phyloP scores from a whole-genome alignment of 1,139 yeast species.

The Casaregolazyma lundiana region DNA sequence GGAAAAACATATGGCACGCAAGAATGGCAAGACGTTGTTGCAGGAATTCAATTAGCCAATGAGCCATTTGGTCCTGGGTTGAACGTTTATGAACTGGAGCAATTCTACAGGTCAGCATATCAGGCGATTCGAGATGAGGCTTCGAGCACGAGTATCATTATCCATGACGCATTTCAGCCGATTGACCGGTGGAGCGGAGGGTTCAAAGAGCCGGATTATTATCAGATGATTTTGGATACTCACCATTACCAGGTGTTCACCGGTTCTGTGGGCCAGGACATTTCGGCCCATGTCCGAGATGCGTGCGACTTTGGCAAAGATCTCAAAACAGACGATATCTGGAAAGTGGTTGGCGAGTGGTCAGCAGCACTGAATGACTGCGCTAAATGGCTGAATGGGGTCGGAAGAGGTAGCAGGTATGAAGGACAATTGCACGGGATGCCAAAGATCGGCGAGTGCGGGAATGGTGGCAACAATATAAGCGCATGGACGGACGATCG shows the following conservation, averaged over 20 bases:
- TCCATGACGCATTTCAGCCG: constrained; percentile 71
- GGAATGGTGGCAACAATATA: constrained; percentile 45
- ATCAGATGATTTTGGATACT: constrained; percentile 78
- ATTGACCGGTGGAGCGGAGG: constrained; percentile 60
- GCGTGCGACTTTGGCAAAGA: constrained; percentile 62
- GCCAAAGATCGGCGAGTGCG: constrained; percentile 61
- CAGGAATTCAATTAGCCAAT: constrained; percentile 80
- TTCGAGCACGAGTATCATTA: constrained; percentile 47
- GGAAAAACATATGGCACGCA: constrained; percentile 60
- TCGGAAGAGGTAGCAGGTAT: constrained; percentile 80
- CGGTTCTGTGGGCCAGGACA: constrained; percentile 50
- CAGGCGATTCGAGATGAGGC: constrained; percentile 44
- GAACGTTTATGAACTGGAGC: constrained; percentile 53
- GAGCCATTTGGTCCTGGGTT: constrained; percentile 80
- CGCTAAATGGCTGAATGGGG: constrained; percentile 88
- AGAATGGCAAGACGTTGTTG: constrained; percentile 63
- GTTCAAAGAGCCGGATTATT: constrained; percentile 41
- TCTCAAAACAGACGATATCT: constrained; percentile 53
- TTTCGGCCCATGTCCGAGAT: constrained; percentile 53
- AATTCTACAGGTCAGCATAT: constrained; percentile 55
- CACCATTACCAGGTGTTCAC: constrained; percentile 89
- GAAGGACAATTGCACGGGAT: constrained; percentile 57
- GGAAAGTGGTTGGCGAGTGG: constrained; percentile 89
- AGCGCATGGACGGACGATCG: constrained; percentile 57
- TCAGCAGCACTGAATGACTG: constrained; percentile 94